Percentiles rank a stretch among this genome's conserved stretches.
Evolutionary conservation across 1,139 yeast species (phyloP).

Genomic region (Keqinozyma sinolaborantium): DNA sequence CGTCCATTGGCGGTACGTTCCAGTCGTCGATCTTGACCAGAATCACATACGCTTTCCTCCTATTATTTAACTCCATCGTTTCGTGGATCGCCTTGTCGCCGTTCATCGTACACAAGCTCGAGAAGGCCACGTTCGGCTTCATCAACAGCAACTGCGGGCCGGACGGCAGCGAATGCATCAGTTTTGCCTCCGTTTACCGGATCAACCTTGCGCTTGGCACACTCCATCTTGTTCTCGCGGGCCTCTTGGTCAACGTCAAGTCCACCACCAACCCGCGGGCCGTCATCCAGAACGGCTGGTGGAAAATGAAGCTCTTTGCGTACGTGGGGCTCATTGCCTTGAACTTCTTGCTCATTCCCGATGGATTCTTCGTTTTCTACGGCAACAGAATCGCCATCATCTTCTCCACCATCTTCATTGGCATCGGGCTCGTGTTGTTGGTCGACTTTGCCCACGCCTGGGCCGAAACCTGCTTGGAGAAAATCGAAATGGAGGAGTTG

Average conservation of each 20-base stretch:
- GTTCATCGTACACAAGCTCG: constrained; percentile 73
- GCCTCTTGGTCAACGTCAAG: constrained; percentile 65
- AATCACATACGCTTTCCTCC: constrained; percentile 76
- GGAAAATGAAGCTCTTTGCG: constrained; percentile 71
- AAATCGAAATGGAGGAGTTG: constrained; percentile 84
- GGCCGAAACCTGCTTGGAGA: constrained; percentile 95
- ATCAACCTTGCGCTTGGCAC: constrained; percentile 85
- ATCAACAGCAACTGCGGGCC: constrained; percentile 62
- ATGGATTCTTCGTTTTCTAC: constrained; percentile 80
- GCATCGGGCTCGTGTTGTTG: constrained; percentile 82
- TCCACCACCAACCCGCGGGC: constrained; percentile 81
- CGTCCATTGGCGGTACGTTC: constrained; percentile 58
- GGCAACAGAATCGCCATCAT: constrained; percentile 87
- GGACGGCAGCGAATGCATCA: constrained; percentile 82
- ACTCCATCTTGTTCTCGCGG: constrained; percentile 71
- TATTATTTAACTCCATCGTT: constrained; percentile 71
- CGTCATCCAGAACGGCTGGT: constrained; percentile 82
- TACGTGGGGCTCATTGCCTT: constrained; percentile 58
- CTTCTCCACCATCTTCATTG: constrained; percentile 79
- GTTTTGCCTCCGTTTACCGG: constrained; percentile 91
- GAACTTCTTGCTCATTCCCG: constrained; percentile 76
- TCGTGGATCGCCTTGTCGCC: constrained; percentile 93
- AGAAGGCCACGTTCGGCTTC: constrained; percentile 66
- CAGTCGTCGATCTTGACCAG: constrained; percentile 67
- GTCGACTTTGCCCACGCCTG: constrained; percentile 99